Evolutionary conservation across 108 stramenopile species (phyloP).

Genomic region (Nitzschia sp.): DNA sequence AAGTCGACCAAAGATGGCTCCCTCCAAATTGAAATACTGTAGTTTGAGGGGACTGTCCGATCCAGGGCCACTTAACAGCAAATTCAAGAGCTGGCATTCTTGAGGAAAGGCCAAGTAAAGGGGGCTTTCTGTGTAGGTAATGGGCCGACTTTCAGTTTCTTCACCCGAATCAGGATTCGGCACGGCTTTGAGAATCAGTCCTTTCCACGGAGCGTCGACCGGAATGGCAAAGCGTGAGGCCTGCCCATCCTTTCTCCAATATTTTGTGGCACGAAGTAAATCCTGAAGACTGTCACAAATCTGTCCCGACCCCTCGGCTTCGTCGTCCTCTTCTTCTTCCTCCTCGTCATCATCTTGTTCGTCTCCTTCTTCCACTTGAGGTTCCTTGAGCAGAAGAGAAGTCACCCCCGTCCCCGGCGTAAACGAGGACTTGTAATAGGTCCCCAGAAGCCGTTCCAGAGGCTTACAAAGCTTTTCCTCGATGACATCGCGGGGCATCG

Average conservation of each 20-base stretch:
- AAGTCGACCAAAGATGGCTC: slow-evolving; percentile 79
- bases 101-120: slow-evolving; percentile 46
- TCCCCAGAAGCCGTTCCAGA: slow-evolving; percentile 25
- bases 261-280: slow-evolving; percentile 52
- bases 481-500: slow-evolving; percentile 27
- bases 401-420: slow-evolving; percentile 60
- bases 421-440: slow-evolving; percentile 59
- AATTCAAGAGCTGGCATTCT: slow-evolving; percentile 46
- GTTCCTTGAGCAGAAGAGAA: slow-evolving; percentile 62
- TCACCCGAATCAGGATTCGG: slow-evolving; percentile 7
- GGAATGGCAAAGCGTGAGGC: slow-evolving; percentile 55
- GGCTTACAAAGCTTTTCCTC: slow-evolving; percentile 26
- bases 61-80: slow-evolving; percentile 42
- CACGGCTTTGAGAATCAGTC: slow-evolving; percentile 20
- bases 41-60: slow-evolving; percentile 23
- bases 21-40: slow-evolving; percentile 34
- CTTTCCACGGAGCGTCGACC: slow-evolving; percentile 74
- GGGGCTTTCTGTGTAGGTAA: slow-evolving; percentile 38
- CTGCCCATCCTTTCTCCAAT: slow-evolving; percentile 16
- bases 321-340: slow-evolving; percentile 64
- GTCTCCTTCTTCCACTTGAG: slow-evolving; percentile 48
- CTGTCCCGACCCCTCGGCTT: slow-evolving; percentile 42
- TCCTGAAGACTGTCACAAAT: slow-evolving; percentile 86
- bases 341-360: slow-evolving; percentile 71
- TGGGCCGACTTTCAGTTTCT: slow-evolving; percentile 21